Percentiles rank a stretch among this genome's conserved stretches.
Conservation (phyloP, 2,329 filamentous ascomycete species). For the Aspergillus sp. region DNA sequence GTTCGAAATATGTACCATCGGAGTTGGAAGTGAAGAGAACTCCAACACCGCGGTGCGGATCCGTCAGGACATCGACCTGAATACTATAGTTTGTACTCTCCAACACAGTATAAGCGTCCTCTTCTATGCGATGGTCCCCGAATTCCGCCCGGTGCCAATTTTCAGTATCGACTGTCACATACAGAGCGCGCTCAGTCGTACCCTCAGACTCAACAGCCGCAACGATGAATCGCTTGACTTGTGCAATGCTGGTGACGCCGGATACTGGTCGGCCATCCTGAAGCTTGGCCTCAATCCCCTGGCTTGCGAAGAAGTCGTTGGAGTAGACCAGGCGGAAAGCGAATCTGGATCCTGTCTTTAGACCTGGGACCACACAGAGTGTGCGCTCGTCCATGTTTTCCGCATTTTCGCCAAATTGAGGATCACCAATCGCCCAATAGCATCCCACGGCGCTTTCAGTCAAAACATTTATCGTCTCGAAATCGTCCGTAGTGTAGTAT, state of each 20-base stretch:
- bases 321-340: slow-evolving; percentile 81
- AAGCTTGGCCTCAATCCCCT: slow-evolving; percentile 72
- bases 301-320: slow-evolving; percentile 76
- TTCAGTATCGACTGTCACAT: slow-evolving; percentile 80
- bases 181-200: slow-evolving; percentile 90
- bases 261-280: slow-evolving; percentile 73
- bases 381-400: slow-evolving; percentile 71
- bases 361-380: slow-evolving; percentile 78
- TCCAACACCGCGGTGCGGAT: slow-evolving; percentile 71
- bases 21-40: slow-evolving; percentile 95
- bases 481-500: slow-evolving; percentile 84
- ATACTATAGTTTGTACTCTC: slow-evolving; percentile 98
- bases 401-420: slow-evolving; percentile 62
- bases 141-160: slow-evolving; percentile 94
- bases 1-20: slow-evolving; percentile 93
- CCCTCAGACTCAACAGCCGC: slow-evolving; percentile 78
- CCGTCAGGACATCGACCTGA: slow-evolving; percentile 88
- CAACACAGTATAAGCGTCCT: slow-evolving; percentile 86
- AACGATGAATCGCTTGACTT: slow-evolving; percentile 84
- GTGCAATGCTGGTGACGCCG: slow-evolving; percentile 79
- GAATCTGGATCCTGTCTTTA: slow-evolving; percentile 70
- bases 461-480: slow-evolving; percentile 69
- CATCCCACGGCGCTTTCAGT: slow-evolving; percentile 74
- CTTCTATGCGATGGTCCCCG: slow-evolving; percentile 80
- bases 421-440: slow-evolving; percentile 81